Percentiles rank a stretch among this genome's conserved stretches.
phyloP scores from a whole-genome alignment of 768 basidiomycete genomes.

The Boletus rubroflammeus region DNA sequence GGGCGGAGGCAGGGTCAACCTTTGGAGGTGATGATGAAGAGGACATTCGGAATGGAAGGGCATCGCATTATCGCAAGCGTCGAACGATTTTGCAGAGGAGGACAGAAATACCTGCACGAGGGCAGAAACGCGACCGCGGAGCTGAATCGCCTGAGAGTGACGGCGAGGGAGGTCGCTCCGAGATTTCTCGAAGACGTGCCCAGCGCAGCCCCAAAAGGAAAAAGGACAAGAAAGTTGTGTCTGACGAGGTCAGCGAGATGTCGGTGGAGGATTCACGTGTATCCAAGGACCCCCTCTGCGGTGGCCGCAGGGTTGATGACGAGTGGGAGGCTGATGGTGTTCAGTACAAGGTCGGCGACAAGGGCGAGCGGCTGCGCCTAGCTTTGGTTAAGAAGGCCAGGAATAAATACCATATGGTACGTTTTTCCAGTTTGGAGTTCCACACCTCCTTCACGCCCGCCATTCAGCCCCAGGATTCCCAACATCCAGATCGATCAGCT shows the following conservation, averaged over 20 bases:
- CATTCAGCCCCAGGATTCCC: constrained; percentile 69
- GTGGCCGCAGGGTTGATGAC: constrained; percentile 62
- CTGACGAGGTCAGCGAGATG: constrained; percentile 43
- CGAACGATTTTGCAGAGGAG: constrained; percentile 54
- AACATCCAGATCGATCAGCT: constrained; percentile 68
- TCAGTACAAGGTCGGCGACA: constrained; percentile 65
- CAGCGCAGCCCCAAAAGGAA: constrained; percentile 43
- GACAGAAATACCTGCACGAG: constrained; percentile 45
- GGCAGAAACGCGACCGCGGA: constrained; percentile 68
- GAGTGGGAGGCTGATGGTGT: constrained; percentile 74
- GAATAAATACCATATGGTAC: constrained; percentile 71
- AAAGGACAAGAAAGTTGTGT: constrained; percentile 44
- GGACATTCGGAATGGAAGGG: constrained; percentile 38
- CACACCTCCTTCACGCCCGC: constrained; percentile 6
- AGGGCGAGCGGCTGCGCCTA: constrained; percentile 66
- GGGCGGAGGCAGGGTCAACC: constrained; percentile 66
- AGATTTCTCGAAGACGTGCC: constrained; percentile 6
- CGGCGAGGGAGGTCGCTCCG: constrained; percentile 13
- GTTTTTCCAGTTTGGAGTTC: constrained; percentile 19
- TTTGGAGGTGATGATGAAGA: constrained; percentile 58
- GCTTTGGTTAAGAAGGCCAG: constrained; percentile 68
- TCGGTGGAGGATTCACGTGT: constrained; percentile 46
- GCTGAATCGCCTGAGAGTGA: constrained; percentile 41
- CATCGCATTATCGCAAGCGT: constrained; percentile 51
- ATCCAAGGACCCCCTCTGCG: constrained; percentile 50